Base-by-base conservation (phyloP, 108 stramenopile species). In the Stephanodiscus minutulus region DNA sequence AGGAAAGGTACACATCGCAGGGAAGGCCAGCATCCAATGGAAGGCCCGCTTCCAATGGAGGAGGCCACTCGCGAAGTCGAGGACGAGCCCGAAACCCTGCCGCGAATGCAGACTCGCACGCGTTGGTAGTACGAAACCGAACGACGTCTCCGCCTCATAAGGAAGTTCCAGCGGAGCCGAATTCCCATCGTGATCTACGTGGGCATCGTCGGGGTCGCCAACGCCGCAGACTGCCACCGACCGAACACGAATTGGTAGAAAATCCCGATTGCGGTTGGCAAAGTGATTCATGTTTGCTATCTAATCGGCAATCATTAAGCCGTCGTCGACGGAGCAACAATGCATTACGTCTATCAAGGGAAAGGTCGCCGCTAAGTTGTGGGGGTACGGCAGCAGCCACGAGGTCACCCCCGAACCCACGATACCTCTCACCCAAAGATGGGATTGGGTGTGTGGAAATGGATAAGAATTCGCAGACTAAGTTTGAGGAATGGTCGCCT, bases 401-500 rank as follows among this genome's bases (percentile, higher is more conserved):
- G 15, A 15, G 13, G 11, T 9, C 52, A 12, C 52, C 22, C 22
- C 25, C 52, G 7, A 60, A 39, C 20, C 43, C 59, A 0, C 59
- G 33, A 5, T 39, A 18, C 5, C 5, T 36, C 17, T 35, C 59
- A 39, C 59, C 37, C 8, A 39, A 60, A 7, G 39, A 43, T 35
- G 41, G 59, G 59, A 60, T 60, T 22, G 35, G 17, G 10, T 60
- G 37, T 22, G 18, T 21, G 8, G 29, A 39, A 35, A 60, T 20
- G 28, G 59, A 60, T 22, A 39, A 41, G 21, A 43, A 60, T 60
- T 60, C 59, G 36, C 9, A 43, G 20, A n/a, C 59, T 2, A 43
- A 37, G 5, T 60, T 60, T 22, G 59, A 60, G 29, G 59, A 60
- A 41, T 60, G 39, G 59, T 8, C 59, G 3, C 59, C 59, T 20